phyloP scores from a whole-genome alignment of 768 basidiomycete species.

The Pulveroboletus sp. region DNA sequence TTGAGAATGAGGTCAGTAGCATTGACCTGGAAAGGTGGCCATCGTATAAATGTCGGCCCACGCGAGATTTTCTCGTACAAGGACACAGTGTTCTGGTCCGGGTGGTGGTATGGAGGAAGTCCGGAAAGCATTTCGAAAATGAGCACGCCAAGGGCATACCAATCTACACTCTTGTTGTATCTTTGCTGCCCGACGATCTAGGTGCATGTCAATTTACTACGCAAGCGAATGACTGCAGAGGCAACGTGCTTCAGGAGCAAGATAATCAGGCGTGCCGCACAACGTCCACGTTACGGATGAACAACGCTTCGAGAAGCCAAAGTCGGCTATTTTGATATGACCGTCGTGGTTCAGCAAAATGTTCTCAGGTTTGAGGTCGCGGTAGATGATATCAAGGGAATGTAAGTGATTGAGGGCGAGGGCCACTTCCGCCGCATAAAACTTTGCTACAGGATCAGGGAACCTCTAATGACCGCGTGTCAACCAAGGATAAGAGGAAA shows the following conservation, averaged over 20 bases:
- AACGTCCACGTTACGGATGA: constrained; percentile 89
- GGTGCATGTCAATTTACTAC: neutral
- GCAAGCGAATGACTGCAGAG: constrained; percentile 16
- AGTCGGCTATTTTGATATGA: constrained; percentile 95
- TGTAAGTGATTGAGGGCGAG: constrained; percentile 91
- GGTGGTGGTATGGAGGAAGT: constrained; percentile 89
- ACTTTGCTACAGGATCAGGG: constrained; percentile 95
- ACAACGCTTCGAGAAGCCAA: constrained; percentile 92
- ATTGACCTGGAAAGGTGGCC: constrained; percentile 70
- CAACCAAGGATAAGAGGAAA: constrained; percentile 8
- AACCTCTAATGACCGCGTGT: constrained; percentile 56
- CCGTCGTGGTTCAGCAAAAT: constrained; percentile 91
- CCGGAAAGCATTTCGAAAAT: constrained; percentile 98
- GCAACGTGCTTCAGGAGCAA: constrained; percentile 81
- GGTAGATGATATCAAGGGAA: constrained; percentile 84
- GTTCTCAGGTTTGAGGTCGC: constrained; percentile 97
- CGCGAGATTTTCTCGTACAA: constrained; percentile 89
- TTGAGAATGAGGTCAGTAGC: constrained; percentile 88
- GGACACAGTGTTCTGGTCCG: constrained; percentile 75
- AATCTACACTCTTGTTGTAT: constrained; percentile 96
- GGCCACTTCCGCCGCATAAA: constrained; percentile 94
- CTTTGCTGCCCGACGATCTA: constrained; percentile 76
- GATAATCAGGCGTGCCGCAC: constrained; percentile 94
- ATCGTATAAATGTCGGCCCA: constrained; percentile 70
- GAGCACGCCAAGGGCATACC: constrained; percentile 97